Base-by-base conservation (phyloP, 2,329 filamentous ascomycete genomes). In the Epichloe typhina region DNA sequence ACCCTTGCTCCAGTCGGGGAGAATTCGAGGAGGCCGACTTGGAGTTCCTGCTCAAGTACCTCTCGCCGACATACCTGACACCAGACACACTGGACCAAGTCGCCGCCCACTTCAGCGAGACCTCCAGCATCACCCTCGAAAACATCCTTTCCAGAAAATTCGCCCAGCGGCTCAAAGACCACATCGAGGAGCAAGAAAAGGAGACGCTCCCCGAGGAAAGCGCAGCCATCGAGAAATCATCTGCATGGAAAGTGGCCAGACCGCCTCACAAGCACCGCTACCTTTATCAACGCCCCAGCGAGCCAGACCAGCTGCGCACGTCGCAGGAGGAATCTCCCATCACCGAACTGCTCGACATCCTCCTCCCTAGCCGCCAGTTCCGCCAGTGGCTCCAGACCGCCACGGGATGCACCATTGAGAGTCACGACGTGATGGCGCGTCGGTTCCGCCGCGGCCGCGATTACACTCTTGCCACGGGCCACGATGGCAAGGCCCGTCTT, bases 211-310 rank as follows among this genome's bases (percentile, higher is more conserved):
- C 72, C 1, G 65, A 69, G 15, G 65, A 70, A 15, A 79, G 76
- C 44, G 61, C 66, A 0, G 74, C 76, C 52, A 81, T 85, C 53
- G 79, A 83, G 60, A 73, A 73, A 44, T 69, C 69, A 54, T 77
- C 72, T 41, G 68, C 70, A 0, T 93, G 87, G 86, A 79, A 76
- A 54, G 84, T 94, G 8, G 87, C 93, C 6, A 78, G 80, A 35
- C 93, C 93, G 39, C 93, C 93, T 0, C 90, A 98, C 70, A 98
- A 98, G 71, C 89, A 96, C 63, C 86, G 90, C 13, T 98, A 85
- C 65, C 73, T 95, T 2, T 98, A 93, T 67, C 77, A 87, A 53
- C 82, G 88, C 58, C 71, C 69, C 57, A 73, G 61, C 47, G 67
- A 68, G 49, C 55, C 66, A 46, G 55, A 66, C 52, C 58, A 69